Conservation (phyloP, 306 rosid genomes). For the Phaseolus lunatus region DNA sequence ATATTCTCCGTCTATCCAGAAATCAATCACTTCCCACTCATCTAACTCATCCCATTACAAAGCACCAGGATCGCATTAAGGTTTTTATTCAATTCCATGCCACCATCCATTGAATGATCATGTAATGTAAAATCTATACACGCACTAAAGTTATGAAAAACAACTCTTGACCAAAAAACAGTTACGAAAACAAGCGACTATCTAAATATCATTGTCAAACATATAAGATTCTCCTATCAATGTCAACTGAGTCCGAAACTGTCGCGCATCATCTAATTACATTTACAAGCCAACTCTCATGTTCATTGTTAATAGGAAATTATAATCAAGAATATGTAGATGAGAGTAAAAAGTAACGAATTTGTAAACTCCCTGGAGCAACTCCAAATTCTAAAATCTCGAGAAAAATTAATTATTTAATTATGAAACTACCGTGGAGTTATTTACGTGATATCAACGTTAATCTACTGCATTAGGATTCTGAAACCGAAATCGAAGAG, state of each 20-base stretch:
- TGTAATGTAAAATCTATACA: background rate
- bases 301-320: conserved; percentile 2
- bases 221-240: conserved; percentile 26
- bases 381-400: background rate
- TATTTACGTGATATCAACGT: conserved; percentile 14
- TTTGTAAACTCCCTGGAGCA: background rate
- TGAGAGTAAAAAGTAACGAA: background rate
- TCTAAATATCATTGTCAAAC: conserved; percentile 25
- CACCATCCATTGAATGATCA: background rate
- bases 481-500: background rate
- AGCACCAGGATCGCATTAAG: background rate
- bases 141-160: conserved; percentile 18
- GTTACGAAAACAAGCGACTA: background rate
- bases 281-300: background rate
- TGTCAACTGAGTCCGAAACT: conserved; percentile 21
- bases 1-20: background rate
- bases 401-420: background rate
- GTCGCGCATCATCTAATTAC: background rate
- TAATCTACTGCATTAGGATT: background rate
- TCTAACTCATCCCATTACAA: conserved; percentile 12
- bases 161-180: background rate
- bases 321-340: background rate
- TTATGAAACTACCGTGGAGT: background rate
- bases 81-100: background rate
- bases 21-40: background rate